phyloP scores from a whole-genome alignment of 192 early-diverging fungal species.

The Backusella mclennaniae region DNA sequence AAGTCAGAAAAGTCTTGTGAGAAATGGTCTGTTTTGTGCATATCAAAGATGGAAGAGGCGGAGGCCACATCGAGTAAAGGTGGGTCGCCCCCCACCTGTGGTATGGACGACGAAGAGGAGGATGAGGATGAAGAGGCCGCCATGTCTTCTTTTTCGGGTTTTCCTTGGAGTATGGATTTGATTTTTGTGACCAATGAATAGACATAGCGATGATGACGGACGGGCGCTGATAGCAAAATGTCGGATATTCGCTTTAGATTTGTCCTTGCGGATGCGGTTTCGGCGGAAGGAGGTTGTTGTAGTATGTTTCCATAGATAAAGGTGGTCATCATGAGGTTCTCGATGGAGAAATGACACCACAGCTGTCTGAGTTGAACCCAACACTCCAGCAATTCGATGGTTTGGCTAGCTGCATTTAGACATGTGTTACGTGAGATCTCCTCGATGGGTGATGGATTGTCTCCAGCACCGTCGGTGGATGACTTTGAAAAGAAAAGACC shows the following conservation, averaged over 20 bases:
- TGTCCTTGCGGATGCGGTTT: not conserved
- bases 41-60: not conserved
- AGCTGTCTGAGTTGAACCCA: constrained; percentile 30
- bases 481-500: constrained; percentile 24
- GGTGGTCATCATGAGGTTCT: constrained; percentile 26
- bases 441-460: not conserved
- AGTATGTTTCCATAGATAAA: constrained; percentile 23
- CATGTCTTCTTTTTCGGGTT: not conserved
- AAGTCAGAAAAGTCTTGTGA: constrained; percentile 26
- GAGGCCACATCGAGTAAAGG: not conserved
- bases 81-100: not conserved
- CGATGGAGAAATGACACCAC: constrained; percentile 42
- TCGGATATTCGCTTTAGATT: constrained; percentile 8
- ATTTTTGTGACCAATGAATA: constrained; percentile 23
- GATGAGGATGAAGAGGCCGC: not conserved
- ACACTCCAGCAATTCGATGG: constrained; percentile 24
- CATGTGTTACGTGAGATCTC: constrained; percentile 22
- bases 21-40: not conserved
- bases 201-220: constrained; percentile 32
- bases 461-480: not conserved
- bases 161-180: constrained; percentile 2
- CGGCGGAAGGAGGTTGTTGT: not conserved
- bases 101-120: not conserved
- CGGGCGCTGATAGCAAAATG: constrained; percentile 16
- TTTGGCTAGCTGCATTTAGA: constrained; percentile 23